These are phyloP conservation scores for Kodamaea kakaduensis DNA, from an alignment of 805 yeast genomes.

Conservation along the genomic window DNA sequence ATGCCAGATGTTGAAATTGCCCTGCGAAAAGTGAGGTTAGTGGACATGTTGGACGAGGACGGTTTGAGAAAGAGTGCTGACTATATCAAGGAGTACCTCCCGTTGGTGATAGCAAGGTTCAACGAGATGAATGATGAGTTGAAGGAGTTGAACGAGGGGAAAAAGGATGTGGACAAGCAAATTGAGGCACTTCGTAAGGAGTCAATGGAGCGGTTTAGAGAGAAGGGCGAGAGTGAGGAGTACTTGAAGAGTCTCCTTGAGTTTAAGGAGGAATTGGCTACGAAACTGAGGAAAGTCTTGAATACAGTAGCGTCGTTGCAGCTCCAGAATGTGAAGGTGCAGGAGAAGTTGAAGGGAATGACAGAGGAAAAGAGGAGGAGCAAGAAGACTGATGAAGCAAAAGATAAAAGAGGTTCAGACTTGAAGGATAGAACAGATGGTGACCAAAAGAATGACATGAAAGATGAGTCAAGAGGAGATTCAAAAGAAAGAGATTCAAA, in stretches of 20 bases:
- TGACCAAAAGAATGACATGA: no score
- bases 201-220: slow-evolving; percentile 26
- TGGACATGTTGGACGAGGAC: slow-evolving; percentile 27
- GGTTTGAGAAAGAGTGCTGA: slow-evolving; percentile 29
- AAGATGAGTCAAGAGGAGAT: no score
- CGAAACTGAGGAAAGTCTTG: slow-evolving; percentile 24
- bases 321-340: slow-evolving; percentile 32
- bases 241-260: slow-evolving; percentile 30
- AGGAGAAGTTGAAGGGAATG: slow-evolving; percentile 5
- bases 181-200: slow-evolving; percentile 41
- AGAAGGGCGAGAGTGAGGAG: slow-evolving; percentile 22
- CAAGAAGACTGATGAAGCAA: neutral
- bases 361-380: neutral
- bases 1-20: slow-evolving; percentile 34
- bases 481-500: no score
- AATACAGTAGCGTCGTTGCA: slow-evolving; percentile 33
- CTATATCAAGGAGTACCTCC: slow-evolving; percentile 25
- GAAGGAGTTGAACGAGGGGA: slow-evolving; percentile 34
- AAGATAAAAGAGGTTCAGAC: no score
- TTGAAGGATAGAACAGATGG: no score
- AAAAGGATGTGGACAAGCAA: slow-evolving; percentile 33
- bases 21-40: slow-evolving; percentile 27
- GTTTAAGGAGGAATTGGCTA: slow-evolving; percentile 25
- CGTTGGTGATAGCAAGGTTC: slow-evolving; percentile 27
- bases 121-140: slow-evolving; percentile 32